Conservation (phyloP, 164 flowering plant genomes). For the Platanus orientalis region DNA sequence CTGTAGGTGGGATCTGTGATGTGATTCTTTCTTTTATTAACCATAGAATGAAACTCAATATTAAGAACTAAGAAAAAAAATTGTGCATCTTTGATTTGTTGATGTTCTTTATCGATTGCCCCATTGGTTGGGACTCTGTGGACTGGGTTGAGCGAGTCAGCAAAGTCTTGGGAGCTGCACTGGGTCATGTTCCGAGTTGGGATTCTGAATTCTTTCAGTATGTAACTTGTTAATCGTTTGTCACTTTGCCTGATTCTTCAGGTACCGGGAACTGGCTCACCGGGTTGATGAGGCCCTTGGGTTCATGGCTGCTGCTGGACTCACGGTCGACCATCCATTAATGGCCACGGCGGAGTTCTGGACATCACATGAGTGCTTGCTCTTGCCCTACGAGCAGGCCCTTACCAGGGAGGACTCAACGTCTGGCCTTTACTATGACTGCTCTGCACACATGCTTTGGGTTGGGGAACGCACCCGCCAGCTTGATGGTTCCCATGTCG, state of each 20-base stretch:
- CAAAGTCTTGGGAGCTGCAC: background rate
- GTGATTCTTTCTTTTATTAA: too few relatives aligned
- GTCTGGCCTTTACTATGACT: background rate
- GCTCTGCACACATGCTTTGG: constrained; percentile 3
- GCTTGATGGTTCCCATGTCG: background rate
- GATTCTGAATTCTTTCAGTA: too few relatives aligned
- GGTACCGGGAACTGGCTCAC: constrained; percentile 1
- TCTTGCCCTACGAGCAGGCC: background rate
- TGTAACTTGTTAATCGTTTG: background rate
- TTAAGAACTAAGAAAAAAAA: too few relatives aligned
- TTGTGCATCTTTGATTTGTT: too few relatives aligned
- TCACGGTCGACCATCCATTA: background rate
- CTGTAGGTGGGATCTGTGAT: too few relatives aligned
- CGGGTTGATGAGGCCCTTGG: background rate
- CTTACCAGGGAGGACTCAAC: constrained; percentile 1
- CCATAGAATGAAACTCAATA: too few relatives aligned
- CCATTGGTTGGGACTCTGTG: background rate
- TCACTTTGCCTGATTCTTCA: background rate
- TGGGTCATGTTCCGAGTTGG: background rate
- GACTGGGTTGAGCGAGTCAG: background rate
- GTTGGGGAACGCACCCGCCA: background rate
- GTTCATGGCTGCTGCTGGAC: constrained; percentile 1
- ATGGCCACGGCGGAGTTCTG: background rate
- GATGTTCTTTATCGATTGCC: too few relatives aligned
- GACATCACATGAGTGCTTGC: constrained; percentile 1